phyloP scores from a whole-genome alignment of 192 early-diverging fungal species.

The Powellomyces hirtus region DNA sequence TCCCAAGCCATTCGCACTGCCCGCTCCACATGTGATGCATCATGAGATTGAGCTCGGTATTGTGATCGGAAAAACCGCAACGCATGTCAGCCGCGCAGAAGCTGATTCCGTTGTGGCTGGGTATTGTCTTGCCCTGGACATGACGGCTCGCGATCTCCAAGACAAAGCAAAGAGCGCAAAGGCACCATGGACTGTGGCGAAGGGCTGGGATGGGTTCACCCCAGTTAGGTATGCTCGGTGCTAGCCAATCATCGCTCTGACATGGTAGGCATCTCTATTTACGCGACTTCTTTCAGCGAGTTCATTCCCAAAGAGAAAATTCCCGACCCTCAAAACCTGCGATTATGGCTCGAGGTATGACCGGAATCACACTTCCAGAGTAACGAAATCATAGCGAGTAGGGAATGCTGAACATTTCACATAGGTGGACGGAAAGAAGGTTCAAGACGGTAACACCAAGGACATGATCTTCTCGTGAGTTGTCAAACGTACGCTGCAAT shows the following conservation, averaged over 20 bases:
- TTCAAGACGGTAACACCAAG: slow-evolving; percentile 80
- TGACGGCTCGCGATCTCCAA: slow-evolving; percentile 91
- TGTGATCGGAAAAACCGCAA: slow-evolving; percentile 77
- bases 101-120: slow-evolving; percentile 59
- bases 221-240: no score
- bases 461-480: slow-evolving; percentile 83
- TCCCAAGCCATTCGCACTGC: neutral
- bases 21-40: slow-evolving; percentile 53
- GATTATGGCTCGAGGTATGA: slow-evolving; percentile 72
- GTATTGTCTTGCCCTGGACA: slow-evolving; percentile 86
- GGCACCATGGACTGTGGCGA: slow-evolving; percentile 87
- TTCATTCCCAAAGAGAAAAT: slow-evolving; percentile 74
- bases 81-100: slow-evolving; percentile 63
- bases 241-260: slow-evolving; percentile 16
- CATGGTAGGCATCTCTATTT: neutral
- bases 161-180: slow-evolving; percentile 78
- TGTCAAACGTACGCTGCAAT: slow-evolving; percentile 47
- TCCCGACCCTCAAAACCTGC: slow-evolving; percentile 69
- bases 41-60: slow-evolving; percentile 87
- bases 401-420: no score
- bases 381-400: no score
- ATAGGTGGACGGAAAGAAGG: no score
- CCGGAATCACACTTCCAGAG: no score
- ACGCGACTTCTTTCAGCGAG: slow-evolving; percentile 51
- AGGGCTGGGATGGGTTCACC: slow-evolving; percentile 94